These are phyloP conservation scores for Trametes gibbosa DNA, from an alignment of 768 basidiomycete species.

Conservation along the genomic window DNA sequence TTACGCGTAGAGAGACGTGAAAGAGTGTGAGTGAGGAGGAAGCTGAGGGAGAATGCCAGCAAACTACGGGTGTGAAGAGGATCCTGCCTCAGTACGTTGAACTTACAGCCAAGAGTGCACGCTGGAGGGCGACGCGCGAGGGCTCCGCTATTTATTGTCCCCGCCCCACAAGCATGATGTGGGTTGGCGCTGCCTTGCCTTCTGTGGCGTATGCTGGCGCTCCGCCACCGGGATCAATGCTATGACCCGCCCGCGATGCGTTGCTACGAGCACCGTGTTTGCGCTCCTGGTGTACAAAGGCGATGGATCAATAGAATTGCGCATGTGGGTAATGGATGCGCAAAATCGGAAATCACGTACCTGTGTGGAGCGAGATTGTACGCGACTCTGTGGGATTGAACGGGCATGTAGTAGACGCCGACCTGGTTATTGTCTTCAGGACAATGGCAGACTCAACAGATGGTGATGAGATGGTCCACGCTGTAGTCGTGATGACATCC, in stretches of 20 bases:
- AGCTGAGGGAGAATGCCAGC: conserved; percentile 3
- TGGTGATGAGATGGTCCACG: background rate
- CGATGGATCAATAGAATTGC: no score
- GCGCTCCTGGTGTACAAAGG: background rate
- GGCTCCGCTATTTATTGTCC: background rate
- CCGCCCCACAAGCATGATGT: background rate
- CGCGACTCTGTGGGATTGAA: no score
- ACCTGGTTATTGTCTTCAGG: background rate
- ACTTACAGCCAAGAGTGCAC: conserved; percentile 5
- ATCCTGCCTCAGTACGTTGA: conserved; percentile 22
- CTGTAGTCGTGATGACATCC: background rate
- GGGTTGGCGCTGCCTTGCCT: no score
- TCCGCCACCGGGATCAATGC: background rate
- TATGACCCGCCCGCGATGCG: background rate
- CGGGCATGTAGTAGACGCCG: background rate
- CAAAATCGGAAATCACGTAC: background rate
- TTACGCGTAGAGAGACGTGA: background rate
- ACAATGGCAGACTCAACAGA: background rate
- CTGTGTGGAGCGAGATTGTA: no score
- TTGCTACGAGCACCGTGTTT: background rate
- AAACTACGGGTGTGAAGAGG: conserved; percentile 18
- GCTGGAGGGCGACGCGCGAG: background rate
- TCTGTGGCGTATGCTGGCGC: background rate
- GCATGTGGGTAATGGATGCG: background rate
- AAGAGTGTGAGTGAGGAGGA: background rate